A percentile compares a stretch with the other conserved stretches of the same genome.
phyloP scores from a whole-genome alignment of 768 basidiomycete genomes.

The Auricularia sp. region DNA sequence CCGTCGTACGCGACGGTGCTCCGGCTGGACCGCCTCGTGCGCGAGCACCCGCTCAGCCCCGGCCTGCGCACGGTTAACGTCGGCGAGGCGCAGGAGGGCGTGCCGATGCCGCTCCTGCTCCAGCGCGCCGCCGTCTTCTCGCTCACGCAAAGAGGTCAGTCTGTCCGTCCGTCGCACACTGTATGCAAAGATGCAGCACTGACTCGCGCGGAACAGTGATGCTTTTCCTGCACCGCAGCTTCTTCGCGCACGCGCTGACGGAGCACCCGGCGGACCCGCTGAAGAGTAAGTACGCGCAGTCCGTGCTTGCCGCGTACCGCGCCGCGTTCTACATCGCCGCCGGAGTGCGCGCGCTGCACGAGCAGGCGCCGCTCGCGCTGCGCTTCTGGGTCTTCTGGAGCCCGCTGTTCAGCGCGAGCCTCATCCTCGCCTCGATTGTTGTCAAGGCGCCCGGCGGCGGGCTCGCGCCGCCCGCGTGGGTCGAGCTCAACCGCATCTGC shows the following conservation, averaged over 20 bases:
- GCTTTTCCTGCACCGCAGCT: slow-evolving; percentile 61
- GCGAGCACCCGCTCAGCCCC: background rate
- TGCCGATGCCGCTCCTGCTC: slow-evolving; percentile 1
- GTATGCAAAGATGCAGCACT: too few relatives aligned
- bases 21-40: slow-evolving; percentile 35
- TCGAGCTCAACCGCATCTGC: background rate
- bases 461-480: background rate
- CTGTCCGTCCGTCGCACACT: background rate
- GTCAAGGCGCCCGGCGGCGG: background rate
- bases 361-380: slow-evolving; percentile 51
- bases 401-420: slow-evolving; percentile 46
- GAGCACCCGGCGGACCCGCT: slow-evolving; percentile 67
- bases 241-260: slow-evolving; percentile 62
- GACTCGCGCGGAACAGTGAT: slow-evolving; percentile 32
- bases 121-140: background rate
- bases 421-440: background rate
- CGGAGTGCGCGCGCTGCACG: slow-evolving; percentile 56
- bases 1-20: slow-evolving; percentile 60
- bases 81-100: background rate
- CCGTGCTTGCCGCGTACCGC: slow-evolving; percentile 69
- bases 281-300: slow-evolving; percentile 62
- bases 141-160: background rate
- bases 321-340: slow-evolving; percentile 64
- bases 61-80: background rate
- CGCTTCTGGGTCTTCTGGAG: slow-evolving; percentile 49